phyloP scores from a whole-genome alignment of 2,329 filamentous ascomycete species.

The Clarireedia sp. region DNA sequence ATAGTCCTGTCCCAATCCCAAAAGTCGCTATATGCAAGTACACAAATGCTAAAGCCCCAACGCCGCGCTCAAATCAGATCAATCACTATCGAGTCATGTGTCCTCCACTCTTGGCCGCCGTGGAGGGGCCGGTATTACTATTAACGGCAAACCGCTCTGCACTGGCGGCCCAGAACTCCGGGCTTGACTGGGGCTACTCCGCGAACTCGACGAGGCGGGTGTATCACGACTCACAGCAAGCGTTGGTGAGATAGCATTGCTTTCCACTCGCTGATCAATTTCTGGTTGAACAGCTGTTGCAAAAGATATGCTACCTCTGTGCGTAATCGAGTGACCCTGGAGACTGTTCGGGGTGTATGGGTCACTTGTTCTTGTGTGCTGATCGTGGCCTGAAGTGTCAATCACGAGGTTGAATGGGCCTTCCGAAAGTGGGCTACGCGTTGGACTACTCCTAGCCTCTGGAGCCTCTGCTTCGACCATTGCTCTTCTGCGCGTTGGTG shows the following conservation, averaged over 20 bases:
- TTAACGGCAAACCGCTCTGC: constrained; percentile 19
- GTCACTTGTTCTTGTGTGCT: constrained; percentile 15
- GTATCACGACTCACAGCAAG: neutral
- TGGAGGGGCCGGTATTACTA: constrained; percentile 27
- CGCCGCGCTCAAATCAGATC: constrained; percentile 10
- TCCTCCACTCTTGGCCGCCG: constrained; percentile 13
- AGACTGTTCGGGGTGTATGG: constrained; percentile 24
- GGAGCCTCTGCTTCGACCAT: constrained; percentile 47
- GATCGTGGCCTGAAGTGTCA: constrained; percentile 5
- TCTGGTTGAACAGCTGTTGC: constrained; percentile 16
- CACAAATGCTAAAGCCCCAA: constrained; percentile 1
- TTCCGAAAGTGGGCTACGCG: neutral
- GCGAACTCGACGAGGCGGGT: constrained; percentile 8
- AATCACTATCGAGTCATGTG: neutral
- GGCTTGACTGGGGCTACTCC: constrained; percentile 12
- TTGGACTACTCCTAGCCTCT: constrained; percentile 5
- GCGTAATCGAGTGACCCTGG: constrained; percentile 20
- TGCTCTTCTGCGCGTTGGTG: constrained; percentile 50
- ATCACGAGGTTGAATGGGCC: neutral
- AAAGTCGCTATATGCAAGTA: neutral
- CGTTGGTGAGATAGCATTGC: neutral
- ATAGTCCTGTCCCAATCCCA: neutral
- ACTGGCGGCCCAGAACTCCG: constrained; percentile 15
- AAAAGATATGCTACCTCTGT: constrained; percentile 25
- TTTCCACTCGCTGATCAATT: constrained; percentile 8